Evolutionary conservation across 805 yeast species (phyloP).

Genomic region (Ogataea glucozyma): DNA sequence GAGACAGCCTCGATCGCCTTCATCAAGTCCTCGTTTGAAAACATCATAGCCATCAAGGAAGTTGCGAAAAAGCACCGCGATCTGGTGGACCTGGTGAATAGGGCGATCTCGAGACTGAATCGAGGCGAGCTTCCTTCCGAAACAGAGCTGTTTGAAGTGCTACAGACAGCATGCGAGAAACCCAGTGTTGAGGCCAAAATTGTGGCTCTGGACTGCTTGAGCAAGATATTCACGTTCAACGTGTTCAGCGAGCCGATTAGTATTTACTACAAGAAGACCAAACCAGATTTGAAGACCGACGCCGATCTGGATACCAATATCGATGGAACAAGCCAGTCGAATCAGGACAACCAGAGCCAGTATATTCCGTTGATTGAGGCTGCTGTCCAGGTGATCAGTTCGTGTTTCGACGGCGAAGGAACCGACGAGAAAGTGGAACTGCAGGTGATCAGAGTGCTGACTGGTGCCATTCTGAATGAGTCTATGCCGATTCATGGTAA

Average conservation of each 20-base stretch:
- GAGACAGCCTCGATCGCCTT: constrained; percentile 36
- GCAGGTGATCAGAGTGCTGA: constrained; percentile 88
- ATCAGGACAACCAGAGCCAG: constrained; percentile 20
- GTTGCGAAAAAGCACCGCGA: constrained; percentile 45
- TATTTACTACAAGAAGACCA: constrained; percentile 38
- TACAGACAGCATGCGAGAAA: constrained; percentile 73
- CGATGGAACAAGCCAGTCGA: constrained; percentile 45
- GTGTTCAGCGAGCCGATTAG: constrained; percentile 63
- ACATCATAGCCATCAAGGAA: constrained; percentile 33
- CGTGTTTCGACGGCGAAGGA: constrained; percentile 88
- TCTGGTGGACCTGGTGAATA: constrained; percentile 39
- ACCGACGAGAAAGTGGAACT: constrained; percentile 87
- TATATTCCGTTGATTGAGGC: constrained; percentile 69
- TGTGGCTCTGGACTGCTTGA: constrained; percentile 78
- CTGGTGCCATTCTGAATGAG: constrained; percentile 83
- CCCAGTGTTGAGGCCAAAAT: constrained; percentile 64
- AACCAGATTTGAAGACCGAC: constrained; percentile 31
- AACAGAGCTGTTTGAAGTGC: constrained; percentile 70
- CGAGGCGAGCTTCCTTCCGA: constrained; percentile 44
- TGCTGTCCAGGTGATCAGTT: constrained; percentile 79
- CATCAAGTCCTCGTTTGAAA: constrained; percentile 35
- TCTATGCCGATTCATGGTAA: constrained; percentile 87
- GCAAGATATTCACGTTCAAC: constrained; percentile 86
- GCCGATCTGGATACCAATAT: constrained; percentile 45
- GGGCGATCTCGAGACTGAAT: constrained; percentile 45